These are phyloP conservation scores for Leptodontidium sp. DNA, from an alignment of 2,329 filamentous ascomycete species.

Conservation along the genomic window DNA sequence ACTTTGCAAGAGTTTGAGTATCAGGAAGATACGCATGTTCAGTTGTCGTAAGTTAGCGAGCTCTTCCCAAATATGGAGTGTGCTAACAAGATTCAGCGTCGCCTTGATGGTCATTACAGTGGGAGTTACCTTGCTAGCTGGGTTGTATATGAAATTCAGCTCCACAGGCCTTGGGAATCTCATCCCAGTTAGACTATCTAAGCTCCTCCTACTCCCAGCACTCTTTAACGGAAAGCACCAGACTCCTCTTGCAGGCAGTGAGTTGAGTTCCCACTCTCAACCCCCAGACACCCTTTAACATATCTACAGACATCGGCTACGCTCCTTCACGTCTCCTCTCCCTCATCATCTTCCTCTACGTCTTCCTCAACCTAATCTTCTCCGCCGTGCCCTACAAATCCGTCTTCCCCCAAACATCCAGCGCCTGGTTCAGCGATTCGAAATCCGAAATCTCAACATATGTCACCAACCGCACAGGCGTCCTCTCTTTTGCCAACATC, in stretches of 20 bases:
- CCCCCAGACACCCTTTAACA: background rate
- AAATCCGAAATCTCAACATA: conserved; percentile 50
- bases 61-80: background rate
- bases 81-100: background rate
- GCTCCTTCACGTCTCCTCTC: conserved; percentile 17
- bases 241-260: conserved; percentile 16
- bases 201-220: conserved; percentile 20
- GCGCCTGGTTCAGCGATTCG: conserved; percentile 21
- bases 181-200: conserved; percentile 14
- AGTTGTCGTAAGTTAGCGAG: conserved; percentile 14
- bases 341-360: conserved; percentile 21
- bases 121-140: conserved; percentile 1
- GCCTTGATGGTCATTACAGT: conserved; percentile 18
- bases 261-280: background rate
- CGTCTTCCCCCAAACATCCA: conserved; percentile 13
- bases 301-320: conserved; percentile 15
- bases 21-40: conserved; percentile 23
- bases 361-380: conserved; percentile 23
- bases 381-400: conserved; percentile 21
- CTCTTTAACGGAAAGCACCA: conserved; percentile 23
- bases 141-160: conserved; percentile 11
- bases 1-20: conserved; percentile 25
- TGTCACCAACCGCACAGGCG: conserved; percentile 33
- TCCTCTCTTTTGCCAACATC: conserved; percentile 30
- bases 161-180: conserved; percentile 12